These are phyloP conservation scores for Macrophomina pseudophaseolina DNA, from an alignment of 2,329 filamentous ascomycete genomes.

Conservation along the genomic window DNA sequence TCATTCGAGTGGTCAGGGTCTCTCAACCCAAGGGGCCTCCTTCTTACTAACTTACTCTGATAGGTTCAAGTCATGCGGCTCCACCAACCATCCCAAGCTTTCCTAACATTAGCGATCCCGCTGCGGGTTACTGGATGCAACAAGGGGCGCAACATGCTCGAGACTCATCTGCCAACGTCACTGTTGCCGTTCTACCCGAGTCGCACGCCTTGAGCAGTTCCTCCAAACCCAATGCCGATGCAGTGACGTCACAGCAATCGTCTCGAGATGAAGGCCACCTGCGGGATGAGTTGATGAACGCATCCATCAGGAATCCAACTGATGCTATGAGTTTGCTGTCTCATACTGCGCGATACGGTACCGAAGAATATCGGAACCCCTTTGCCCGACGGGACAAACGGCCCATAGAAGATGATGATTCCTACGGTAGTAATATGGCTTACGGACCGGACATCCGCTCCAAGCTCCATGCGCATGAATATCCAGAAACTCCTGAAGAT, in stretches of 20 bases:
- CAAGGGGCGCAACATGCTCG: not conserved
- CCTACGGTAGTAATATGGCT: not conserved
- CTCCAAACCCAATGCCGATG: not conserved
- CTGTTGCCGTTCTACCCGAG: not conserved
- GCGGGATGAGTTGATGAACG: conserved; percentile 17
- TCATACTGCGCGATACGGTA: not conserved
- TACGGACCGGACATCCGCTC: not conserved
- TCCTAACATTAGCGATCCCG: not conserved
- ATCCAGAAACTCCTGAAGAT: not conserved
- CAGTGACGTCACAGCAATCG: not conserved
- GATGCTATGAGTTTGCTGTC: conserved; percentile 20
- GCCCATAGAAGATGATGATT: not conserved
- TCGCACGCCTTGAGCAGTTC: not conserved
- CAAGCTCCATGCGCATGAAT: not conserved
- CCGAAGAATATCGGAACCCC: not conserved
- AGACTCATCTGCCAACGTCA: not conserved
- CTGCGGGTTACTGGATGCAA: not conserved
- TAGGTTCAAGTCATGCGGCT: not conserved
- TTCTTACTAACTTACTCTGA: not conserved
- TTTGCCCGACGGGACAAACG: not conserved
- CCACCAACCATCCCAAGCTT: not conserved
- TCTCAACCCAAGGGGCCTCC: not conserved
- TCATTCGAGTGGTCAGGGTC: not conserved
- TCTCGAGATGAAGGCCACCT: conserved; percentile 6
- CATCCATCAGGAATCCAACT: conserved; percentile 4